Evolutionary conservation across 2,329 filamentous ascomycete genomes (phyloP), one percentile per base, ranked within the genome.

Genomic region (Fusarium torreyae): DNA sequence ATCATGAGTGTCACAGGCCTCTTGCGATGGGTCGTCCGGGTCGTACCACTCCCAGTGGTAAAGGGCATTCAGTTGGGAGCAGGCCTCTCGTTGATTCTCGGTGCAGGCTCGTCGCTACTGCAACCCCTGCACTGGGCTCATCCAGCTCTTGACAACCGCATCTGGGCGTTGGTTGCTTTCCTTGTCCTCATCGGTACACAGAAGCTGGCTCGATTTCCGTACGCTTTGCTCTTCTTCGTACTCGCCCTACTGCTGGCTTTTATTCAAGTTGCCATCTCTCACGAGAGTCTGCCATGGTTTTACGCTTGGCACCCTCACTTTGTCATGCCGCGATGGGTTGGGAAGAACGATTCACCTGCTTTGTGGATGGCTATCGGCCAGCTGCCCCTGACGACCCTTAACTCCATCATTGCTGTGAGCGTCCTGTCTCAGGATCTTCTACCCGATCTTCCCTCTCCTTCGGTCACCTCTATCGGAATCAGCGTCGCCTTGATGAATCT

Each of bases 61-160:
- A 97, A 97, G 77, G 95, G 95, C 31, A 98, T 98, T 70, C 96
- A 98, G 80, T 89, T 98, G 48, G 95, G 95, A 38, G 95, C 95
- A 6, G 95, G 95, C 2, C 83, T 98, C 48, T 94, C 92, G 17
- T 86, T 98, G 17, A 87, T 94, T 55, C 86, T 97, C 59, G 92
- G 92, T 14, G 93, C 94, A 9, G 94, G 93, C 5, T 84, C 85
- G 1, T 87, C 84, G 46, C 85, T 97, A 60, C 84, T 96, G 14
- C 83, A 86, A 18, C 88, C 89, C 4, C 83, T 97, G 6, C 82
- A 84, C 14, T 97, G 94, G 93, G 81, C 84, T 2, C 77, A 81
- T 6, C 89, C 92, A 0, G 88, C 87, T 79, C 86, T 90, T 8
- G 94, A 98, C 79, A 97, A 97, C 77, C 86, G 91, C 5, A 73